Evolutionary conservation across 2,329 filamentous ascomycete species (phyloP), one percentile per base, ranked within the genome.

Genomic region (Teratosphaeria viscida): DNA sequence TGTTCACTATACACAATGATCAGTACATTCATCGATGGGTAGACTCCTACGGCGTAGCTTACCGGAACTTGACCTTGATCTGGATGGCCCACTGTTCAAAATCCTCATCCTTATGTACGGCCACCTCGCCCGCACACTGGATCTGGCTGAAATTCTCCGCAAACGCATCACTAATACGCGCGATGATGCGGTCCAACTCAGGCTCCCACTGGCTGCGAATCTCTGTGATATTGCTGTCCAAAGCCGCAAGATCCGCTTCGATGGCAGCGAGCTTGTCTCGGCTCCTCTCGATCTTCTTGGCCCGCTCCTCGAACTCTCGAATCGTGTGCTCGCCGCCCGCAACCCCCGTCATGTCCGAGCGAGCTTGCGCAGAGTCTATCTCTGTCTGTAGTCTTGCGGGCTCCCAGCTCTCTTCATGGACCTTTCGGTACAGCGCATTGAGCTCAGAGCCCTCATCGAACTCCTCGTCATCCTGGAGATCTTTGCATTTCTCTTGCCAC

Each of bases 21-120:
- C 34, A 65, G 63, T 67, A 61, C 66, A n/a, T 6, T 60, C 61
- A 52, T 52, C 55, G 53, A 4, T 7, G 23, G 35, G 14, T 47
- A 12, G 23, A 26, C 57, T 47, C 59, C 39, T 55, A 7, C 32
- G 53, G 57, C 54, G 26, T 47, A 49, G 74, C 82, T 61, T 81
- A 89, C 86, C 92, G 87, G 78, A 99, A 99, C 71, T 92, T 95
- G 72, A 99, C 94, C 73, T 88, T 87, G 71, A 99, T 95, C 71
- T 95, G 87, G 62, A 99, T 87, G 1, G 90, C 86, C 94, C 94
- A 99, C 62, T 88, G 84, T 60, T 95, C 90, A 75, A 97, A 99
- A 71, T 97, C 90, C 34, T 56, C 53, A 65, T 91, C 89, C 73
- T 97, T 97, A 78, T 92, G 82, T 3, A 99, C 80, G 61, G 82